phyloP scores from a whole-genome alignment of 176 grass and related monocot genomes.

The Musa acuminata region DNA sequence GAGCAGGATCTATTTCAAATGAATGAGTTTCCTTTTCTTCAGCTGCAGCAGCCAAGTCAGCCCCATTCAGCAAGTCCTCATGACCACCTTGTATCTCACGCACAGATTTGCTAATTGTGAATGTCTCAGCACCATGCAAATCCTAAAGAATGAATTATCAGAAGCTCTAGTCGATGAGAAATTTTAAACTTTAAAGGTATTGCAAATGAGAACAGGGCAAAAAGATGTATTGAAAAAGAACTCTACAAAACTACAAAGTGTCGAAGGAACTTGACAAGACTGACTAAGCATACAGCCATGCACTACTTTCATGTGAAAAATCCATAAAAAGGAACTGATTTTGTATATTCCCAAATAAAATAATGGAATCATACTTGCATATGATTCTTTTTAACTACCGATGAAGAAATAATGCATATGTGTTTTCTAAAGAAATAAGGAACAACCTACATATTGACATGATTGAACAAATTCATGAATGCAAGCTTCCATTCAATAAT shows the following conservation, averaged over 20 bases:
- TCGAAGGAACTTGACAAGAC: background rate
- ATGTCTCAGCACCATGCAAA: constrained; percentile 39
- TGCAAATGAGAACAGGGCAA: background rate
- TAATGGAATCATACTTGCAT: background rate
- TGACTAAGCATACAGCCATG: background rate
- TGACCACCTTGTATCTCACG: constrained; percentile 54
- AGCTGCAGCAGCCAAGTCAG: constrained; percentile 64
- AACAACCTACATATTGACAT: background rate
- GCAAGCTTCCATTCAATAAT: background rate
- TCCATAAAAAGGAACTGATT: background rate
- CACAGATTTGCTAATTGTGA: constrained; percentile 59
- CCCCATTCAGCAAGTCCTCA: constrained; percentile 63
- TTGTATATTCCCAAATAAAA: background rate
- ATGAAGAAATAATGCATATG: background rate
- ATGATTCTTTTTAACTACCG: background rate
- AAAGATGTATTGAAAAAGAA: background rate
- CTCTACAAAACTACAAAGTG: background rate
- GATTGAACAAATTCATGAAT: background rate
- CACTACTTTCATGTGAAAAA: background rate
- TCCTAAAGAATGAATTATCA: constrained; percentile 42
- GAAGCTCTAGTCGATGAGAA: background rate
- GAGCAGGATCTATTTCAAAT: constrained; percentile 66
- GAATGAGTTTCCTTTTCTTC: constrained; percentile 92
- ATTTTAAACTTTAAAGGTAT: constrained; percentile 11
- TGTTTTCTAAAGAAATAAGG: background rate